Evolutionary conservation across 495 filamentous ascomycete genomes (phyloP).

Genomic region (Aspergillus homomorphus): DNA sequence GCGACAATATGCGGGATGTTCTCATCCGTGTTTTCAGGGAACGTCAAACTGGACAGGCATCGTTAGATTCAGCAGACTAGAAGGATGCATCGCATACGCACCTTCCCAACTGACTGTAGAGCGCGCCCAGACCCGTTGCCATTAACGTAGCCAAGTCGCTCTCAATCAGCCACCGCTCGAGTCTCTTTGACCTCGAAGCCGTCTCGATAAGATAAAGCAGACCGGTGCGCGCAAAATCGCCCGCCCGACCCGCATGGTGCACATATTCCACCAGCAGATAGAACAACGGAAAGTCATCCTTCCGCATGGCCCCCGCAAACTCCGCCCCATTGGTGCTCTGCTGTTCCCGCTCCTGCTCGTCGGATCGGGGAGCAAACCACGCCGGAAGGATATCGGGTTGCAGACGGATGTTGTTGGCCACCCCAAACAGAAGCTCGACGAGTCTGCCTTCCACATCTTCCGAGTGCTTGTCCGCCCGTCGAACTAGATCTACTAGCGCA

Average conservation of each 20-base stretch:
- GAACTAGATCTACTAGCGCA: slow-evolving; percentile 75
- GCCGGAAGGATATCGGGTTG: slow-evolving; percentile 78
- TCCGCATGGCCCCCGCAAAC: slow-evolving; percentile 83
- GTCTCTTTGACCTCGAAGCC: slow-evolving; percentile 70
- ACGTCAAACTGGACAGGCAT: slow-evolving; percentile 33
- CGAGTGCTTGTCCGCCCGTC: slow-evolving; percentile 53
- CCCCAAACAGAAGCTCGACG: slow-evolving; percentile 88
- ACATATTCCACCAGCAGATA: slow-evolving; percentile 95
- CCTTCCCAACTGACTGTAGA: slow-evolving; percentile 95
- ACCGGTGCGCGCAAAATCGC: slow-evolving; percentile 96
- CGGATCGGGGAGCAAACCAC: slow-evolving; percentile 67
- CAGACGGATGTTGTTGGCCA: slow-evolving; percentile 89
- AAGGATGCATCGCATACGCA: slow-evolving; percentile 24
- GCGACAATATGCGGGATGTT: slow-evolving; percentile 77
- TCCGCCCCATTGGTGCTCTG: slow-evolving; percentile 51
- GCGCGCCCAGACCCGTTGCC: slow-evolving; percentile 90
- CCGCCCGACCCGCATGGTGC: slow-evolving; percentile 85
- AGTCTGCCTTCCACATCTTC: slow-evolving; percentile 77
- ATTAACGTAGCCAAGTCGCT: slow-evolving; percentile 95
- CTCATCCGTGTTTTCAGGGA: slow-evolving; percentile 42
- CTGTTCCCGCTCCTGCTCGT: slow-evolving; percentile 39
- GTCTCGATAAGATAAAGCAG: slow-evolving; percentile 94
- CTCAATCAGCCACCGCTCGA: slow-evolving; percentile 96
- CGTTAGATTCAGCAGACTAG: slow-evolving; percentile 2
- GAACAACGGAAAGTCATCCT: slow-evolving; percentile 92